Evolutionary conservation across 768 basidiomycete genomes (phyloP).

Genomic region (Amyloporia xantha): DNA sequence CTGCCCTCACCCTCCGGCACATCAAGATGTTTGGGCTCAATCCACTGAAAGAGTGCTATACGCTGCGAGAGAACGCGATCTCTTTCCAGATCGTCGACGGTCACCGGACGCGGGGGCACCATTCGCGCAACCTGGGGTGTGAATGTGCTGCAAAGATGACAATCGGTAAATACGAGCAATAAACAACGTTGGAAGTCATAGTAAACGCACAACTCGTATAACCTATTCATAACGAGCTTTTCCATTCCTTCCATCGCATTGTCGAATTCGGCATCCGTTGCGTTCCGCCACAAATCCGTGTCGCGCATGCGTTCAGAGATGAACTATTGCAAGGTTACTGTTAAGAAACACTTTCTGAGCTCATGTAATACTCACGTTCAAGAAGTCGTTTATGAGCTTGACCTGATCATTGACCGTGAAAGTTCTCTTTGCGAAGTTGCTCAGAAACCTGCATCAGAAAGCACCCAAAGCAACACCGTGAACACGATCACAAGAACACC

Average conservation of each 20-base stretch:
- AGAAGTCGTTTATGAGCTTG: constrained; percentile 91
- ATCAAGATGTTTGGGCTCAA: constrained; percentile 85
- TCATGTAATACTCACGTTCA: constrained; percentile 65
- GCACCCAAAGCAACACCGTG: not conserved
- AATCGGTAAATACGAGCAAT: not conserved
- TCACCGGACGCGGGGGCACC: constrained; percentile 67
- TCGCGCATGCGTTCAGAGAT: constrained; percentile 84
- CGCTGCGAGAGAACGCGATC: constrained; percentile 88
- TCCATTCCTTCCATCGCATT: constrained; percentile 99
- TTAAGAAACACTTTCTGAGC: too few relatives aligned
- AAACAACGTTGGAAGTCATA: not conserved
- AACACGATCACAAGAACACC: constrained; percentile 2
- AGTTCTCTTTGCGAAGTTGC: constrained; percentile 87
- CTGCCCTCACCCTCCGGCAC: constrained; percentile 70
- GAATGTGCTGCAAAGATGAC: constrained; percentile 61
- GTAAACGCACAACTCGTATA: constrained; percentile 83
- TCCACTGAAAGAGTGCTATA: constrained; percentile 87
- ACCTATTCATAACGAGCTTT: constrained; percentile 97
- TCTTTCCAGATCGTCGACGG: constrained; percentile 93
- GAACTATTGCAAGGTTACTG: constrained; percentile 48
- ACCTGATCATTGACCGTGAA: constrained; percentile 92
- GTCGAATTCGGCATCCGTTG: constrained; percentile 81
- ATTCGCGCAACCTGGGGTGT: constrained; percentile 74
- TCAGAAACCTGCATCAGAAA: constrained; percentile 63
- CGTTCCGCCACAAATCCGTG: constrained; percentile 76